A percentile compares a stretch with the other conserved stretches of the same genome.
These are phyloP conservation scores for Pseudogymnoascus sp. DNA, from an alignment of 2,329 filamentous ascomycete genomes.

Conservation along the genomic window DNA sequence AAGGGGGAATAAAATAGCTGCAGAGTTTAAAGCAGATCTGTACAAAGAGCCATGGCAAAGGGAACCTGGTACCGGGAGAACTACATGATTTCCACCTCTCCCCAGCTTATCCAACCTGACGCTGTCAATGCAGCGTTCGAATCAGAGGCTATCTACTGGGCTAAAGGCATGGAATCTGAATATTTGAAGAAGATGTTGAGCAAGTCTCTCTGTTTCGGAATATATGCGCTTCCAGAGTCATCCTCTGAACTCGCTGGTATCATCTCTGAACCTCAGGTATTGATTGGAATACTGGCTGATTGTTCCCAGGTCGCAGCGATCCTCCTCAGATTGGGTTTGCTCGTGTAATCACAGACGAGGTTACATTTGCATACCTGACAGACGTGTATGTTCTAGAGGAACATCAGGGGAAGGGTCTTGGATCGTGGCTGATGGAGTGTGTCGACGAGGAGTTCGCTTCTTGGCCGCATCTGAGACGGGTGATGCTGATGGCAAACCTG, in stretches of 20 bases:
- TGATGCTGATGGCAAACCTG: conserved; percentile 36
- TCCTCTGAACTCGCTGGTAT: conserved; percentile 30
- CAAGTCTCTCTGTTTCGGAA: conserved; percentile 50
- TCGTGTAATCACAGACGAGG: conserved; percentile 59
- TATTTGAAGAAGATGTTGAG: conserved; percentile 44
- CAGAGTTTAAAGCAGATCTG: background rate
- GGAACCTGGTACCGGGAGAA: conserved; percentile 41
- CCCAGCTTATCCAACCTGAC: conserved; percentile 43
- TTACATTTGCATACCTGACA: conserved; percentile 60
- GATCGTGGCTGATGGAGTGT: conserved; percentile 54
- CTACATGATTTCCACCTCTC: conserved; percentile 55
- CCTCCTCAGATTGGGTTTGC: conserved; percentile 46
- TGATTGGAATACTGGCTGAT: background rate
- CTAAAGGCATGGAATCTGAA: conserved; percentile 40
- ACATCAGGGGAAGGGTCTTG: conserved; percentile 54
- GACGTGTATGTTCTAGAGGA: conserved; percentile 57
- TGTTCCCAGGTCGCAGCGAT: conserved; percentile 16
- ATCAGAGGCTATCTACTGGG: conserved; percentile 54
- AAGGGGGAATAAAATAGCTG: background rate
- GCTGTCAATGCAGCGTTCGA: conserved; percentile 47
- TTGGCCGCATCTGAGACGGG: conserved; percentile 51
- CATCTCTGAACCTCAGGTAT: conserved; percentile 8
- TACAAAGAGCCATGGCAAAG: conserved; percentile 16
- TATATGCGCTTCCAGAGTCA: conserved; percentile 39
- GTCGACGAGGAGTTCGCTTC: conserved; percentile 46